Percentiles rank a stretch among this genome's conserved stretches.
Conservation (phyloP, 306 rosid species). For the Acacia melanoxylon region DNA sequence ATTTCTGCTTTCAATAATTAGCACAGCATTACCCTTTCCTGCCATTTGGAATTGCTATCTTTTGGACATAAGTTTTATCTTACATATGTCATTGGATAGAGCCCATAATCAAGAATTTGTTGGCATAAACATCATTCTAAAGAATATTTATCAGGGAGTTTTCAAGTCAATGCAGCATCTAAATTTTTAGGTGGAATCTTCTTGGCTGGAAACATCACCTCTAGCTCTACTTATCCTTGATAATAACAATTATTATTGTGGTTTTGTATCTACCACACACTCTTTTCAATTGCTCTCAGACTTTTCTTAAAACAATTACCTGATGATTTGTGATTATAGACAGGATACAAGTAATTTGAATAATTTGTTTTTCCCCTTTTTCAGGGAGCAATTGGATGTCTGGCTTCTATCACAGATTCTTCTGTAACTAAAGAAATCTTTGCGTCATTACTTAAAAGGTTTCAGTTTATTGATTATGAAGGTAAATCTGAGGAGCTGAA, state of each 20-base stretch:
- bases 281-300: conserved; percentile 4
- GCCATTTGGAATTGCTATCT: conserved; percentile 1
- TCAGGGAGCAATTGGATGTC: conserved; percentile 85
- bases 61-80: not conserved
- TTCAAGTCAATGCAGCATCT: not conserved
- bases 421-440: conserved; percentile 54
- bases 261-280: not conserved
- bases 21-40: not conserved
- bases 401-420: conserved; percentile 83
- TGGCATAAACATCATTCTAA: not conserved
- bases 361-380: not conserved
- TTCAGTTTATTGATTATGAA: conserved; percentile 45
- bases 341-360: conserved; percentile 14
- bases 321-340: not conserved
- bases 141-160: not conserved
- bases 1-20: conserved; percentile 16
- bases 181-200: not conserved
- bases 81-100: not conserved
- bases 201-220: not conserved
- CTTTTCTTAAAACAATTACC: conserved; percentile 10
- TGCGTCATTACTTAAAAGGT: conserved; percentile 54
- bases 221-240: conserved; percentile 17
- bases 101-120: not conserved
- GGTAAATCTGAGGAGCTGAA: conserved; percentile 42
- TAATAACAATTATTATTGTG: not conserved